phyloP scores from a whole-genome alignment of 371 early-diverging fungal species.

The Choanephora cucurbitarum region DNA sequence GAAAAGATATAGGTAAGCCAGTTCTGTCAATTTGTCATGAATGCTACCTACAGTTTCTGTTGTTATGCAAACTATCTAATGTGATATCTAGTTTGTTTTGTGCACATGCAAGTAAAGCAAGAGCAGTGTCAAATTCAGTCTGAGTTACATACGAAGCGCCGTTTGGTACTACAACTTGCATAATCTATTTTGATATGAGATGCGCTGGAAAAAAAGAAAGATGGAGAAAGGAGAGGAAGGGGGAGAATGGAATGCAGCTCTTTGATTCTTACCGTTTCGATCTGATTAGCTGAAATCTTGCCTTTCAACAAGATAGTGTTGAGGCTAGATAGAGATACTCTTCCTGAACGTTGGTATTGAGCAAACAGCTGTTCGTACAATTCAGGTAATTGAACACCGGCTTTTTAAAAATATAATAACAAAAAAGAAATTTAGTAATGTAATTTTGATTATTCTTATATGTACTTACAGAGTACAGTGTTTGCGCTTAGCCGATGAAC shows the following conservation, averaged over 20 bases:
- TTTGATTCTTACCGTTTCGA: conserved; percentile 42
- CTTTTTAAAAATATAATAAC: conserved; percentile 19
- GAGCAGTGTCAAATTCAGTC: conserved; percentile 65
- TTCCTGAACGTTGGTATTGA: conserved; percentile 45
- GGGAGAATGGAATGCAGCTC: not conserved
- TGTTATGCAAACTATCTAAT: conserved; percentile 27
- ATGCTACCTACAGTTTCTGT: conserved; percentile 36
- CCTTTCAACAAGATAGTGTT: conserved; percentile 48
- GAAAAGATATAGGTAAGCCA: no score
- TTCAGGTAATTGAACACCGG: conserved; percentile 43
- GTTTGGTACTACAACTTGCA: conserved; percentile 47
- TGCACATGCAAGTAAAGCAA: conserved; percentile 69
- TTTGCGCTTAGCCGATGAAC: not conserved
- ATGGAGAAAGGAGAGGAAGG: no score
- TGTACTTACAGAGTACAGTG: conserved; percentile 19
- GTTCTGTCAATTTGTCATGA: no score
- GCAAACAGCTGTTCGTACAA: conserved; percentile 54
- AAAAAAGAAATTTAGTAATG: not conserved
- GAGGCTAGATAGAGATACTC: conserved; percentile 48
- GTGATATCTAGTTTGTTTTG: conserved; percentile 66
- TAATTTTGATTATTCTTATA: not conserved
- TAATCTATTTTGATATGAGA: conserved; percentile 27
- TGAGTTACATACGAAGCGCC: conserved; percentile 56
- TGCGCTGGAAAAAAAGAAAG: not conserved
- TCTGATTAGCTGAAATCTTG: conserved; percentile 43